Conservation (phyloP, 371 early-diverging fungal species). For the Batkoa obscura region DNA sequence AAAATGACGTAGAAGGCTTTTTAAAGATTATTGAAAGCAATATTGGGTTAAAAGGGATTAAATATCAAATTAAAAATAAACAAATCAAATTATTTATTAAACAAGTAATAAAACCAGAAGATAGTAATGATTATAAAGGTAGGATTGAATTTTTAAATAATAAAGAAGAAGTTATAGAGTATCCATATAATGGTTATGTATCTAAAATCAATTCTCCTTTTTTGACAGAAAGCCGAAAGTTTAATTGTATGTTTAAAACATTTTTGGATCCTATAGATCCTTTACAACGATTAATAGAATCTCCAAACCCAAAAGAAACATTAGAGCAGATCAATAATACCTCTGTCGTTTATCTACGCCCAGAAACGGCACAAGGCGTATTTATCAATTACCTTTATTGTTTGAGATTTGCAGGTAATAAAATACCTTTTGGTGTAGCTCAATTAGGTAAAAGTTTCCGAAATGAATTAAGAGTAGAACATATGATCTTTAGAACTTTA, state of each 20-base stretch:
- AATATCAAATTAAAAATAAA: not conserved
- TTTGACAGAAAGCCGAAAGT: conserved; percentile 32
- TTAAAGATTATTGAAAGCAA: not conserved
- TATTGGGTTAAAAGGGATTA: not conserved
- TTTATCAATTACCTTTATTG: conserved; percentile 42
- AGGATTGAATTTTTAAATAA: not conserved
- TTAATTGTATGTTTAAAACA: conserved; percentile 50
- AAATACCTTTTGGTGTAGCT: conserved; percentile 47
- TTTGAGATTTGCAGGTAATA: conserved; percentile 28
- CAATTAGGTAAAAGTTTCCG: conserved; percentile 51
- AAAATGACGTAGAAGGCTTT: not conserved
- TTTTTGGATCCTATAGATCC: conserved; percentile 48
- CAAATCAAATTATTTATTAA: not conserved
- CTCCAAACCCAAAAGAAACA: not conserved
- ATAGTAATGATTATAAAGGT: not conserved
- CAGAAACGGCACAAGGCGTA: conserved; percentile 54
- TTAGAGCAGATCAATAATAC: not conserved
- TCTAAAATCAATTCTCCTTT: conserved; percentile 42
- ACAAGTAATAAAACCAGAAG: not conserved
- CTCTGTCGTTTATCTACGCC: conserved; percentile 32
- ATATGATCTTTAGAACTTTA: conserved; percentile 43
- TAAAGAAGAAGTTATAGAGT: too few species aligned
- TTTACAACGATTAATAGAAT: too few species aligned
- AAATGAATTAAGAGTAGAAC: conserved; percentile 46
- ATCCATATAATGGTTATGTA: conserved; percentile 27